Base-by-base conservation (phyloP, 495 filamentous ascomycete species). In the Neurospora sp. region DNA sequence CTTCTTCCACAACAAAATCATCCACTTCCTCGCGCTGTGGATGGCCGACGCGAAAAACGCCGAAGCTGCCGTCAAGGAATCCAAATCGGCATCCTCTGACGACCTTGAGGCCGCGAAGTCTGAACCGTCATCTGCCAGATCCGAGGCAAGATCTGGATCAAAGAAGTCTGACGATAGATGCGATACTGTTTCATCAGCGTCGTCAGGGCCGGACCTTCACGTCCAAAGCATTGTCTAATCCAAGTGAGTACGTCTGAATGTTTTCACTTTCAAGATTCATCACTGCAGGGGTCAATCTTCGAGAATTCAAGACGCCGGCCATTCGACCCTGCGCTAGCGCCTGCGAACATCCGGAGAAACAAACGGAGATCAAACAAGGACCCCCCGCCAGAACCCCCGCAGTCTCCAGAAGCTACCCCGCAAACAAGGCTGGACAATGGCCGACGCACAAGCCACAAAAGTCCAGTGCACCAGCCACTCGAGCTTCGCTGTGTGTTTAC, bases 1-100 rank as follows among this genome's bases (percentile, higher is more conserved):
- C 11, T 72, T 73, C 39, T 37, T 71, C 71, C 75, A 39, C 44
- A 40, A 71, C 23, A 75, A 73, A 44, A 73, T 73, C 39, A 69
- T 75, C 69, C 35, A 5, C 42, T 62, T 35, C 27, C 14, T 62
- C 27, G 27, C 54, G 54, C 27, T 35, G 54, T 62, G 54, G 54
- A 62, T 62, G 54, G 54, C 54, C 27, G 27, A 62, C 54, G 27
- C 54, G 54, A 62, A 35, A 12, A 62, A 62, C 54, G 54, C 54
- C 54, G 54, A 14, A 62, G 54, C 2, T 14, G 23, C 27, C 54
- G 54, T 4, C 0, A 35, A 62, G 27, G 54, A 2, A 35, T 62
- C 54, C 54, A 62, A 35, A 62, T 16, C 23, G 0, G 5, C 54
- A 66, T 0, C 9, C 16, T 11, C 70, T 23, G 41, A 62, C 12